A percentile compares a stretch with the other conserved stretches of the same genome.
Conservation (phyloP, 2,329 filamentous ascomycete species). For the Podosphaera xanthii region DNA sequence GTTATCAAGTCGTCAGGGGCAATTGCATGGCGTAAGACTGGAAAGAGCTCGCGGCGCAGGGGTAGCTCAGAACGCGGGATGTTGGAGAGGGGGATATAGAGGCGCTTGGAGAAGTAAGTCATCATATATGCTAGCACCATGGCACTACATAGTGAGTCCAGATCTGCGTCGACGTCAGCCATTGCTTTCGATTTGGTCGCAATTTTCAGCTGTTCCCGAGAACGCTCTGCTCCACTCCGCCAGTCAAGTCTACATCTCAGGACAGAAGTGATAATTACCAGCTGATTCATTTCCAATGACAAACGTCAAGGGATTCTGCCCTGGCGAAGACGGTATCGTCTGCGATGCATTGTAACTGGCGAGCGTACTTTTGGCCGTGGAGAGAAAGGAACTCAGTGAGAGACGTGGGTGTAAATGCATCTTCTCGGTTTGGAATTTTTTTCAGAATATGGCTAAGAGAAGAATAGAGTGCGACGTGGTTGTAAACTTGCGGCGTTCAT, state of each 20-base stretch:
- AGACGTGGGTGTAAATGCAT: neutral
- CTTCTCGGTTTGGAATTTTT: no score
- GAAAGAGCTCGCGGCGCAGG: slow-evolving; percentile 49
- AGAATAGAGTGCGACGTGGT: no score
- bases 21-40: slow-evolving; percentile 39
- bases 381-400: slow-evolving; percentile 28
- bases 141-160: slow-evolving; percentile 59
- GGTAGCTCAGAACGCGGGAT: slow-evolving; percentile 42
- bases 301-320: slow-evolving; percentile 27
- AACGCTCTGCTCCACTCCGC: neutral
- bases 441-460: no score
- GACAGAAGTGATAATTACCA: slow-evolving; percentile 20
- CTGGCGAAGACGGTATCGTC: slow-evolving; percentile 3
- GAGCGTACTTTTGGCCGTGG: slow-evolving; percentile 25
- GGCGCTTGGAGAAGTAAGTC: slow-evolving; percentile 26
- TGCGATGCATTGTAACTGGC: slow-evolving; percentile 19
- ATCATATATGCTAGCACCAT: slow-evolving; percentile 54
- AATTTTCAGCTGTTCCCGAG: neutral
- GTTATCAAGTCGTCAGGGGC: slow-evolving; percentile 40
- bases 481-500: no score
- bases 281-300: slow-evolving; percentile 47
- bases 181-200: neutral
- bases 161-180: slow-evolving; percentile 26
- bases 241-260: no score
- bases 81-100: slow-evolving; percentile 54